These are phyloP conservation scores for Neostapfia colusana DNA, from an alignment of 176 grass and related monocot genomes.

Conservation along the genomic window DNA sequence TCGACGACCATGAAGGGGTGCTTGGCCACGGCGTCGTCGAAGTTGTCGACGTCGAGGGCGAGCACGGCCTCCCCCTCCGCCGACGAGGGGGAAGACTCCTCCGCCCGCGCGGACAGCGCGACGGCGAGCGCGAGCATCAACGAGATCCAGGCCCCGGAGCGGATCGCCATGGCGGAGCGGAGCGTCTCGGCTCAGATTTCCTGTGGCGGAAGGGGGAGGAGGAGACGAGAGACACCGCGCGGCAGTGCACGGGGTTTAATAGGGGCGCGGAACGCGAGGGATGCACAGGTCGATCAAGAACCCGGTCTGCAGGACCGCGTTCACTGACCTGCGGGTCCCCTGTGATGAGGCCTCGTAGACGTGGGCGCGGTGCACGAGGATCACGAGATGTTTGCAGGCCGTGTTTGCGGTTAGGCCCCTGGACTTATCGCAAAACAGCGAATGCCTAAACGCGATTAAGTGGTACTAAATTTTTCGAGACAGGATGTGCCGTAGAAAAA, in stretches of 20 bases:
- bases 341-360: rapidly evolving
- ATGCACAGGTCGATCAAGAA: not conserved
- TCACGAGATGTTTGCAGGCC: conserved; percentile 20
- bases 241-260: not conserved
- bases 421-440: rapidly evolving
- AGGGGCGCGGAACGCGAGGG: not conserved
- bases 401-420: not conserved
- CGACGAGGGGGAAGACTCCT: conserved; percentile 7
- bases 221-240: not conserved
- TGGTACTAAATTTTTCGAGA: too few relatives aligned
- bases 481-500: not conserved
- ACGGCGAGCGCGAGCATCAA: conserved; percentile 60
- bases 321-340: rapidly evolving
- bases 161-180: conserved; percentile 52
- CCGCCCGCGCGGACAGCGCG: conserved; percentile 20
- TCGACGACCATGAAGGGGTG: conserved; percentile 91
- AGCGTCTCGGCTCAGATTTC: not conserved
- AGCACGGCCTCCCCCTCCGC: conserved; percentile 61
- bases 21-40: conserved; percentile 71
- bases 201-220: not conserved
- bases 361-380: not conserved
- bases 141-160: conserved; percentile 47
- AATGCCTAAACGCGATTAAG: too few relatives aligned
- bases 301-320: rapidly evolving
- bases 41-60: conserved; percentile 68